A percentile compares a stretch with the other conserved stretches of the same genome.
Conservation (phyloP, 805 yeast genomes). For the Ogataea ramenticola region DNA sequence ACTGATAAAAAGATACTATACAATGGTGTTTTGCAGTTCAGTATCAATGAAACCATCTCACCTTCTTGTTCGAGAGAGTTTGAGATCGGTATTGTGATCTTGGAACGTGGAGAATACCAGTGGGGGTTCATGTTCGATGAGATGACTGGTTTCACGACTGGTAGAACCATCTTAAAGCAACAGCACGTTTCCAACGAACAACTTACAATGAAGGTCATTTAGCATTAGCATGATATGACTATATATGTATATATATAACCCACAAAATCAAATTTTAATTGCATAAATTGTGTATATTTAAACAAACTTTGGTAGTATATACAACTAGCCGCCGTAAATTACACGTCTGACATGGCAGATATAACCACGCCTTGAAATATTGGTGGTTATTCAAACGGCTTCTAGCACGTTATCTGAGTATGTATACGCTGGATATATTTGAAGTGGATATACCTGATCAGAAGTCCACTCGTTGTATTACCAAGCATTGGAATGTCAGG, state of each 20-base stretch:
- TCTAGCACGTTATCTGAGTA: too few species aligned
- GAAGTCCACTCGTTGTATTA: too few species aligned
- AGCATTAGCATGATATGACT: background rate
- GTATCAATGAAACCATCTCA: slow-evolving; percentile 32
- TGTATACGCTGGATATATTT: too few species aligned
- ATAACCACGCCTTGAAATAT: too few species aligned
- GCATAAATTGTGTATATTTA: too few species aligned
- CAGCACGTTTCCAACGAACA: slow-evolving; percentile 34
- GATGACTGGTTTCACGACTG: slow-evolving; percentile 20
- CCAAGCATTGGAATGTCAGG: slow-evolving; percentile 39
- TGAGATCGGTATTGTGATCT: slow-evolving; percentile 50
- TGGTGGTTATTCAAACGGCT: too few species aligned
- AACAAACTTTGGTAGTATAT: too few species aligned
- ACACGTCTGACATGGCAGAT: too few species aligned
- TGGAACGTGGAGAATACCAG: slow-evolving; percentile 76
- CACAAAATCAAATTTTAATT: background rate
- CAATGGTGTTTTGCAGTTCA: slow-evolving; percentile 67
- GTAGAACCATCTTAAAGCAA: slow-evolving; percentile 13
- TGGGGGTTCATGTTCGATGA: slow-evolving; percentile 65
- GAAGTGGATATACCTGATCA: too few species aligned
- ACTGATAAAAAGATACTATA: slow-evolving; percentile 54
- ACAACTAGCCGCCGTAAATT: too few species aligned
- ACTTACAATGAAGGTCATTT: slow-evolving; percentile 20
- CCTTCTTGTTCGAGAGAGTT: slow-evolving; percentile 37
- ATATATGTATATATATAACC: background rate